Evolutionary conservation across 495 filamentous ascomycete species (phyloP).

Genomic region (Thozetella sp.): DNA sequence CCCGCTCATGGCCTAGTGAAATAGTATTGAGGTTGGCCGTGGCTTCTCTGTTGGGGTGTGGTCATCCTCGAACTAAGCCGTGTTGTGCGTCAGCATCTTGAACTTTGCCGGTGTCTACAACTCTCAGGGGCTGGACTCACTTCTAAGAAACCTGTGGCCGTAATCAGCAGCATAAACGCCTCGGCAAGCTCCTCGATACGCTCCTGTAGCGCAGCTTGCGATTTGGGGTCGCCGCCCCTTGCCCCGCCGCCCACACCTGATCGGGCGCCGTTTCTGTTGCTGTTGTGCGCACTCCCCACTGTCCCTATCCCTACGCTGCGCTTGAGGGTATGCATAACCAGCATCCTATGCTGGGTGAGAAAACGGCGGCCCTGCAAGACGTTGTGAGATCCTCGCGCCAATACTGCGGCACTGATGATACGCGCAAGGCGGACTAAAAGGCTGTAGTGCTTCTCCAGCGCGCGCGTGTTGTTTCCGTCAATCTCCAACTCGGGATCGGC

Average conservation of each 20-base stretch:
- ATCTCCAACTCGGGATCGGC: conserved; percentile 81
- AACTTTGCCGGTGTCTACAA: neutral
- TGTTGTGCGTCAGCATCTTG: conserved; percentile 15
- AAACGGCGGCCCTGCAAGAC: conserved; percentile 76
- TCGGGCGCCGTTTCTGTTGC: neutral
- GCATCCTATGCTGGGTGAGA: conserved; percentile 73
- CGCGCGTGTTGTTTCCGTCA: conserved; percentile 54
- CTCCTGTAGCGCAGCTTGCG: conserved; percentile 34
- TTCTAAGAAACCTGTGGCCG: conserved; percentile 62
- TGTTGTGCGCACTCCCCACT: conserved; percentile 15
- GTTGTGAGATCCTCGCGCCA: conserved; percentile 81
- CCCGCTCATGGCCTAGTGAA: neutral
- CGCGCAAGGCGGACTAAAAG: conserved; percentile 80
- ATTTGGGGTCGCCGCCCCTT: conserved; percentile 23
- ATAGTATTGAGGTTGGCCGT: neutral
- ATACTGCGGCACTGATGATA: conserved; percentile 76
- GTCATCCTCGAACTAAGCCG: conserved; percentile 40
- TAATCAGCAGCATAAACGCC: conserved; percentile 58
- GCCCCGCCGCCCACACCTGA: neutral
- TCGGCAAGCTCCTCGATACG: conserved; percentile 57
- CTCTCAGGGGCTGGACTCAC: conserved; percentile 34
- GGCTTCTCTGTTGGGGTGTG: conserved; percentile 26
- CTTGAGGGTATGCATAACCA: conserved; percentile 91
- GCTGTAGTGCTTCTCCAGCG: conserved; percentile 79
- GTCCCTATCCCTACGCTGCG: conserved; percentile 79